These are phyloP conservation scores for Geranium brycei DNA, from an alignment of 345 rosid species.

Conservation along the genomic window DNA sequence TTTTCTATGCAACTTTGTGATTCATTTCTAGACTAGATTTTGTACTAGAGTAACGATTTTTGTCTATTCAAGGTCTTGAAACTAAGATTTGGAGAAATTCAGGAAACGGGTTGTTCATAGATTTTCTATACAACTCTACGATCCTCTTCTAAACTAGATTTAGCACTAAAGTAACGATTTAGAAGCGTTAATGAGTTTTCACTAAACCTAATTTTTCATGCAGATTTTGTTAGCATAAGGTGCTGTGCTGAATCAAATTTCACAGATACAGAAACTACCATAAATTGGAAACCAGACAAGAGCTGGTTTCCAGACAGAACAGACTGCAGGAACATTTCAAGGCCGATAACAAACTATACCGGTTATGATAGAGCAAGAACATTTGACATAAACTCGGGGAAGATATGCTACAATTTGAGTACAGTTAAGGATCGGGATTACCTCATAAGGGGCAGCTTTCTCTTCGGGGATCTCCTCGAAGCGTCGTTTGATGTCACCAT, in stretches of 20 bases:
- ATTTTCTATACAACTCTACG: not conserved
- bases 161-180: constrained; percentile 2
- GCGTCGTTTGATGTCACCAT: constrained; percentile 19
- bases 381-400: constrained; percentile 25
- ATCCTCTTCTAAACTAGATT: too few species aligned
- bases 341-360: constrained; percentile 9
- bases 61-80: too few species aligned
- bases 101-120: not conserved
- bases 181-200: not conserved
- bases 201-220: constrained; percentile 9
- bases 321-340: constrained; percentile 16
- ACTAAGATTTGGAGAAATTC: not conserved
- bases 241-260: constrained; percentile 29
- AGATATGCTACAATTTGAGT: constrained; percentile 37
- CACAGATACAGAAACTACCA: constrained; percentile 11
- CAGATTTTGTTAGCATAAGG: constrained; percentile 46
- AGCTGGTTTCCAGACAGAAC: constrained; percentile 22
- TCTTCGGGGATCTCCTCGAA: constrained; percentile 9
- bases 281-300: constrained; percentile 31
- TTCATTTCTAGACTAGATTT: too few species aligned
- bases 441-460: constrained; percentile 36
- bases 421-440: constrained; percentile 25
- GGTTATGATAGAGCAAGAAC: constrained; percentile 20
- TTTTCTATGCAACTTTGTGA: too few species aligned
- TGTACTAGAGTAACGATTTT: too few species aligned